Conservation (phyloP, 805 yeast genomes). For the Groenewaldozyma salmanticensis region DNA sequence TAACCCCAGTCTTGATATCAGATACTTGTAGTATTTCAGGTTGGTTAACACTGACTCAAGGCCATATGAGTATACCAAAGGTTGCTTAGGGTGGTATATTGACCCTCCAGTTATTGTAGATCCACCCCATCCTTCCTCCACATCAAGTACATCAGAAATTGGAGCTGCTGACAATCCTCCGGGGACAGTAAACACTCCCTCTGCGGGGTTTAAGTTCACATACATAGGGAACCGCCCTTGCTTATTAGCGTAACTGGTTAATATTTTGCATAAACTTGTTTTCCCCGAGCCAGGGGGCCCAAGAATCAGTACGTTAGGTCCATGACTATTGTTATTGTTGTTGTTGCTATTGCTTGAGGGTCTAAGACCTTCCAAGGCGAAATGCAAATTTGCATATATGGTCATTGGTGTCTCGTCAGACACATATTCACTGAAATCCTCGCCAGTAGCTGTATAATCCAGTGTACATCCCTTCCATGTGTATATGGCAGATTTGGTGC, state of each 20-base stretch:
- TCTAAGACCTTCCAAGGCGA: slow-evolving; percentile 57
- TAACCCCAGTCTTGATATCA: slow-evolving; percentile 39
- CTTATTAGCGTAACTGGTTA: slow-evolving; percentile 69
- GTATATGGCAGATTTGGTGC: slow-evolving; percentile 44
- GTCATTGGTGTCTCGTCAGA: slow-evolving; percentile 65
- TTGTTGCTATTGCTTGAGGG: neutral
- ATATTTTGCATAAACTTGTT: slow-evolving; percentile 57
- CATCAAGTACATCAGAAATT: slow-evolving; percentile 68
- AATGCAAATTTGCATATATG: slow-evolving; percentile 57
- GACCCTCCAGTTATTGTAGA: slow-evolving; percentile 48
- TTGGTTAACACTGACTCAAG: slow-evolving; percentile 51
- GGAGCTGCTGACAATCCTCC: slow-evolving; percentile 82
- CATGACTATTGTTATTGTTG: neutral
- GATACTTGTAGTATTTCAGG: slow-evolving; percentile 42
- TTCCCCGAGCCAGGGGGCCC: slow-evolving; percentile 76
- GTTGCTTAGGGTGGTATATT: slow-evolving; percentile 66
- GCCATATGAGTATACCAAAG: slow-evolving; percentile 76
- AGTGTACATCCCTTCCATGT: slow-evolving; percentile 60
- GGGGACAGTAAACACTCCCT: slow-evolving; percentile 65
- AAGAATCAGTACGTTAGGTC: slow-evolving; percentile 55
- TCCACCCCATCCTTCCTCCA: slow-evolving; percentile 64
- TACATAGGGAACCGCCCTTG: slow-evolving; percentile 53
- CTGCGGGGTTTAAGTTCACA: slow-evolving; percentile 70
- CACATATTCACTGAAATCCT: slow-evolving; percentile 39
- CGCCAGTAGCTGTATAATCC: slow-evolving; percentile 28